Evolutionary conservation across 495 filamentous ascomycete species (phyloP).

Genomic region (Talaromyces nanjingensis): DNA sequence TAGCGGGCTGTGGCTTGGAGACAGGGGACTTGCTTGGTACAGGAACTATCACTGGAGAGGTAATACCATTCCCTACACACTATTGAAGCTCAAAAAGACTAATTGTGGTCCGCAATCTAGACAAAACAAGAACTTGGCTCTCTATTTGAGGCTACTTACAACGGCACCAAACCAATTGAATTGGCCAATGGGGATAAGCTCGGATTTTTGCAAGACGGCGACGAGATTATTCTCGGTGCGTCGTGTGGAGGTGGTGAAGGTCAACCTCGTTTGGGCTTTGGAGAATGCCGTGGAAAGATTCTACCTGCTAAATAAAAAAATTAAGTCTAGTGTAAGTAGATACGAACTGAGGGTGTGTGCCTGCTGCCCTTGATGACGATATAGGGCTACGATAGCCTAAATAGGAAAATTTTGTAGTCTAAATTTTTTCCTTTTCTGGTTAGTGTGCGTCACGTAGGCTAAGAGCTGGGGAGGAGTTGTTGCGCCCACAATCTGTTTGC

Average conservation of each 20-base stretch:
- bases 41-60: conserved; percentile 18
- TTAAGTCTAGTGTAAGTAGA: too few species aligned
- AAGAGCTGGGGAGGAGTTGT: too few species aligned
- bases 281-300: conserved; percentile 16
- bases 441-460: too few species aligned
- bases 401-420: too few species aligned
- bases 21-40: conserved; percentile 23
- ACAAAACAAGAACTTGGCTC: conserved; percentile 14
- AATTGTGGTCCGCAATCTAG: conserved; percentile 3
- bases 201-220: conserved; percentile 17
- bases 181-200: background rate
- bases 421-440: too few species aligned
- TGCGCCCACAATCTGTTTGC: too few species aligned
- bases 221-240: conserved; percentile 21
- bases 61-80: conserved; percentile 3
- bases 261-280: conserved; percentile 15
- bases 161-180: conserved; percentile 3
- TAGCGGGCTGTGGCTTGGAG: conserved; percentile 15
- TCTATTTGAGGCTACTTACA: conserved; percentile 14
- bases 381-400: background rate
- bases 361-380: too few species aligned
- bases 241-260: conserved; percentile 15
- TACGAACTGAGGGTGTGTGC: too few species aligned
- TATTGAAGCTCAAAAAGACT: background rate
- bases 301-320: conserved; percentile 10